phyloP scores from a whole-genome alignment of 805 yeast genomes.

The Sugiyamaella mastotermitis region DNA sequence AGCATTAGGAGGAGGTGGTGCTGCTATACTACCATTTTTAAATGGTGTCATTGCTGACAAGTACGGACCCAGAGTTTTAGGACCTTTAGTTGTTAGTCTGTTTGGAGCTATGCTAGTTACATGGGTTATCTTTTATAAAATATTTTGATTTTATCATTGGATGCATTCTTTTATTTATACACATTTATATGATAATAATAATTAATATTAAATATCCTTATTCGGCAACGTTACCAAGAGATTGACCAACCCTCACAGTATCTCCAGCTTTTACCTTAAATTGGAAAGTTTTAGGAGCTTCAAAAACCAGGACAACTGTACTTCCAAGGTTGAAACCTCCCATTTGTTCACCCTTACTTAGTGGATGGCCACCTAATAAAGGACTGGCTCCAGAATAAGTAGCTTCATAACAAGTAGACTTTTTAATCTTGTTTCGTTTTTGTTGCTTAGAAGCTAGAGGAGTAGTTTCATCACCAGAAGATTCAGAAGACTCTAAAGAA shows the following conservation, averaged over 20 bases:
- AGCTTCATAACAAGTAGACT: constrained; percentile 89
- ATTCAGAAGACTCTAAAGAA: neutral
- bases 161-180: neutral
- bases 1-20: constrained; percentile 79
- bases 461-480: constrained; percentile 12
- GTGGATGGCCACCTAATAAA: constrained; percentile 78
- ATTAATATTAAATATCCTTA: neutral
- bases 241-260: constrained; percentile 77
- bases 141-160: no score
- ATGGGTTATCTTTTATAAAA: constrained; percentile 19
- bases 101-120: constrained; percentile 20
- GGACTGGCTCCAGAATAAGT: constrained; percentile 76
- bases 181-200: neutral
- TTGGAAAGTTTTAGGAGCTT: constrained; percentile 79
- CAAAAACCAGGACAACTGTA: constrained; percentile 94
- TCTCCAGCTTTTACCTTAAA: constrained; percentile 70
- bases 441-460: constrained; percentile 11
- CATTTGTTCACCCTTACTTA: constrained; percentile 86
- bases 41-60: constrained; percentile 45
- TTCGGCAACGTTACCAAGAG: constrained; percentile 17
- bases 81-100: constrained; percentile 22
- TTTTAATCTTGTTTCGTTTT: constrained; percentile 41
- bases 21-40: constrained; percentile 65
- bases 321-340: constrained; percentile 97
- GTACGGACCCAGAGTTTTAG: constrained; percentile 22